Conservation (phyloP, 164 flowering plant species). For the Tetracentron sinense region DNA sequence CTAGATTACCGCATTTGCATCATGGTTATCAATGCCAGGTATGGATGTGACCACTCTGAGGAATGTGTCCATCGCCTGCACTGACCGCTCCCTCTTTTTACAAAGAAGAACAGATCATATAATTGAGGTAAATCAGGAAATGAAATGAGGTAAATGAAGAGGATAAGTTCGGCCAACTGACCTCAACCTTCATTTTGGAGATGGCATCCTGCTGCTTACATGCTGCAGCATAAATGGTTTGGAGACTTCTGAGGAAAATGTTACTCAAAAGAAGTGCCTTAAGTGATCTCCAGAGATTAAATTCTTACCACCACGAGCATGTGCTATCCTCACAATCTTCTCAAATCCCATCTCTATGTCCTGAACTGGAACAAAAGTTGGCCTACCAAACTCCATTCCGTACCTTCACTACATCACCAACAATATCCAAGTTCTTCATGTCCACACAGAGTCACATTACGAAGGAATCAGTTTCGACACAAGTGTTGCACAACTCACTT, state of each 20-base stretch:
- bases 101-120: conserved; percentile 11
- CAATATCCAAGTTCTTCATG: conserved; percentile 3
- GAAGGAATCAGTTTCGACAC: not conserved
- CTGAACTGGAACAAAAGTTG: conserved; percentile 71
- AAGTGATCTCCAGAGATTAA: not conserved
- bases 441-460: not conserved
- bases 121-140: conserved; percentile 14
- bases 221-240: conserved; percentile 40
- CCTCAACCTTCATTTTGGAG: conserved; percentile 73
- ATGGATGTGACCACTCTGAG: conserved; percentile 67
- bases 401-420: conserved; percentile 39
- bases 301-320: conserved; percentile 71
- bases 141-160: not conserved
- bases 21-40: conserved; percentile 79
- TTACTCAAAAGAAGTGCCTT: not conserved
- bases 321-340: conserved; percentile 86
- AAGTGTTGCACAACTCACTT: conserved; percentile 42
- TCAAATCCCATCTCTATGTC: conserved; percentile 95
- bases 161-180: conserved; percentile 25
- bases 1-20: conserved; percentile 69
- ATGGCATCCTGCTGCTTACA: conserved; percentile 59
- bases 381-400: conserved; percentile 76
- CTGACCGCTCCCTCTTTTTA: conserved; percentile 56
- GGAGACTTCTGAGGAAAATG: conserved; percentile 3
- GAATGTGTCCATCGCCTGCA: conserved; percentile 64